A percentile compares a stretch with the other conserved stretches of the same genome.
phyloP scores from a whole-genome alignment of 2,329 filamentous ascomycete genomes.

The Lachnellula subtilissima region DNA sequence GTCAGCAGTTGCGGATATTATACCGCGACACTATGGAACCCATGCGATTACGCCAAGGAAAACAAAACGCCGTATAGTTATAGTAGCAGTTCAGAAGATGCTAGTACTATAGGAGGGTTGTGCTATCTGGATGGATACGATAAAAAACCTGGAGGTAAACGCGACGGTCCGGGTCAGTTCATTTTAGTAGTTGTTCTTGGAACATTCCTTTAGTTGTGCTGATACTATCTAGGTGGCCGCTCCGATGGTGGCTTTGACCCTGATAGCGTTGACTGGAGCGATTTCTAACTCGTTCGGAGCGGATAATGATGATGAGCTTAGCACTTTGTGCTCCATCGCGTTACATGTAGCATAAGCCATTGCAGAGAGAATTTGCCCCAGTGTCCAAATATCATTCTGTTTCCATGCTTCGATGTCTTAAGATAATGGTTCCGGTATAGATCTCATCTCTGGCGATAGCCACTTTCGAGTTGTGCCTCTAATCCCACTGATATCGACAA shows the following conservation, averaged over 20 bases:
- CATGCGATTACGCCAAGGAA: not conserved
- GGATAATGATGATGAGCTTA: slow-evolving; percentile 4
- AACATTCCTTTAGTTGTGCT: not conserved
- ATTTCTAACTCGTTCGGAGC: slow-evolving; percentile 5
- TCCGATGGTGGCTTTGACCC: slow-evolving; percentile 10
- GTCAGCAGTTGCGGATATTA: slow-evolving; percentile 5
- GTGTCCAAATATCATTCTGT: slow-evolving; percentile 22
- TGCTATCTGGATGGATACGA: slow-evolving; percentile 2
- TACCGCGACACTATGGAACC: slow-evolving; percentile 1
- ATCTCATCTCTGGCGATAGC: slow-evolving; percentile 22
- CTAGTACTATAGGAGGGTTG: slow-evolving; percentile 4
- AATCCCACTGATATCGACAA: slow-evolving; percentile 22
- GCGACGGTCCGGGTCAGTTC: slow-evolving; percentile 5
- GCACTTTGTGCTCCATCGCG: slow-evolving; percentile 1
- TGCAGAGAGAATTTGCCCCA: slow-evolving; percentile 13
- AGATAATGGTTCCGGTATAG: slow-evolving; percentile 14
- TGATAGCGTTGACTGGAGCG: slow-evolving; percentile 8
- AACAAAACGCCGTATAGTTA: not conserved
- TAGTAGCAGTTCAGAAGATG: slow-evolving; percentile 3
- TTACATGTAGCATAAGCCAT: slow-evolving; percentile 5
- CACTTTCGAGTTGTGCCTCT: slow-evolving; percentile 19
- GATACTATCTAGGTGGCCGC: not conserved
- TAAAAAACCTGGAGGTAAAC: slow-evolving; percentile 6
- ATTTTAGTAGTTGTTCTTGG: not conserved
- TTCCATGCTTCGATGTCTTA: slow-evolving; percentile 10